Percentiles rank a stretch among this genome's conserved stretches.
Evolutionary conservation across 495 filamentous ascomycete genomes (phyloP).

Genomic region (Lasiosphaeria hispida): DNA sequence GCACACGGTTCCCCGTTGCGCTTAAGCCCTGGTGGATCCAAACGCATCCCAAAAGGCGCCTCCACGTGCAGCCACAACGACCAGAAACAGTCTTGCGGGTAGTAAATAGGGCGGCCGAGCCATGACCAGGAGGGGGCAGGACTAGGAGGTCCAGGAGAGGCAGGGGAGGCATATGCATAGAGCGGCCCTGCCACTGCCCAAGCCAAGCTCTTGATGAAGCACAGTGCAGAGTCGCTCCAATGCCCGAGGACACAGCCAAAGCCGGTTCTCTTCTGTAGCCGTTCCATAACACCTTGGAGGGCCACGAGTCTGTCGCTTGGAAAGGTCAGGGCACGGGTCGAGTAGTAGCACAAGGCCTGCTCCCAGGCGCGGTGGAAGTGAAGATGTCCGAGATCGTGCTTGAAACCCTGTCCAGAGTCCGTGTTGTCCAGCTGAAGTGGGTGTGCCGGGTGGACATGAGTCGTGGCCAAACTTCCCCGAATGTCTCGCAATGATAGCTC

Average conservation of each 20-base stretch:
- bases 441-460: too few species aligned
- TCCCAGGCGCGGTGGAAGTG: too few species aligned
- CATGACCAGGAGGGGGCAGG: neutral
- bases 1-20: neutral
- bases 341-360: too few species aligned
- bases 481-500: too few species aligned
- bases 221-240: neutral
- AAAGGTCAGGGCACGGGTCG: constrained; percentile 6
- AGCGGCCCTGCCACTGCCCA: constrained; percentile 3
- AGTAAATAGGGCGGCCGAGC: constrained; percentile 5
- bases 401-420: too few species aligned
- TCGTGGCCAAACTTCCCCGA: too few species aligned
- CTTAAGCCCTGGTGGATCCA: constrained; percentile 1
- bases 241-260: constrained; percentile 1
- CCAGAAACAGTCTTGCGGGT: constrained; percentile 2
- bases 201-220: constrained; percentile 4
- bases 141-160: neutral
- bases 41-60: neutral
- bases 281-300: constrained; percentile 1
- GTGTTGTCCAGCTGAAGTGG: too few species aligned
- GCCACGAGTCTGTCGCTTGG: constrained; percentile 2
- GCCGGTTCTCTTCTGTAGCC: constrained; percentile 3
- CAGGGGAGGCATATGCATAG: neutral
- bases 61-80: neutral
- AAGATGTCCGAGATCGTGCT: too few species aligned